Evolutionary conservation across 176 grass and related monocot species (phyloP), one percentile per base, ranked within the genome.

Genomic region (Carex littledalei): DNA sequence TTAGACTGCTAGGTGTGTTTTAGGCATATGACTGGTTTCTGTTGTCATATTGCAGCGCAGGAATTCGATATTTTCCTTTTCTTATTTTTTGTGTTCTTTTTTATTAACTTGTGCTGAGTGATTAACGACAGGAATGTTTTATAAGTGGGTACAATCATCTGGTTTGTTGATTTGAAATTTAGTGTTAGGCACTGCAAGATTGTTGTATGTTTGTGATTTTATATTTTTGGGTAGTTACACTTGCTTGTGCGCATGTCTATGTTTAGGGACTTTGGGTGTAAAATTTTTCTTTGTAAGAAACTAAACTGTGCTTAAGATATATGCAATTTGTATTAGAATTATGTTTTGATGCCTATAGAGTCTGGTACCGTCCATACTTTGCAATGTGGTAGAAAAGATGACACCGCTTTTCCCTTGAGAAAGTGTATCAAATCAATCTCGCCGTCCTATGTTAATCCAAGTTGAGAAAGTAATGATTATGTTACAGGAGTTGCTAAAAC

Each of bases 11-110:
- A 66, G 57, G 1, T 78, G 63, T 29, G 66, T 53, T 24, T 55
- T 84, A 64, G 64, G 64, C 45, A 59, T 50, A 50, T 69, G 75
- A 49, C 58, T 17, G 64, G 77, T 76, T 88, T 65, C 60, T 69
- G 63, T 32, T 69, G 6, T 37, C 64, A 49, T 63, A 67, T 24
- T 6, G 20, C 37, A 22, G 39, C 34, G 29, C 13, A 81, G 58
- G 79, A 81, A 60, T 62, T 41, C 2, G 8, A 16, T 5, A 64
- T n/a, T 81, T 41, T 64, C 2, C 13, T 63, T 62, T 14, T 45
- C 22, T 60, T 47, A 21, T 11, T 64, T 82, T 20, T 67, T 67
- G 2, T 22, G 47, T 15, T n/a, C 26, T 67, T 32, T 67, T 83
- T 47, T 55, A 64, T 82, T 65, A 63, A 45, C 59, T 82, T 65